phyloP scores from a whole-genome alignment of 2,329 filamentous ascomycete genomes.

The Rhynchosporium agropyri region DNA sequence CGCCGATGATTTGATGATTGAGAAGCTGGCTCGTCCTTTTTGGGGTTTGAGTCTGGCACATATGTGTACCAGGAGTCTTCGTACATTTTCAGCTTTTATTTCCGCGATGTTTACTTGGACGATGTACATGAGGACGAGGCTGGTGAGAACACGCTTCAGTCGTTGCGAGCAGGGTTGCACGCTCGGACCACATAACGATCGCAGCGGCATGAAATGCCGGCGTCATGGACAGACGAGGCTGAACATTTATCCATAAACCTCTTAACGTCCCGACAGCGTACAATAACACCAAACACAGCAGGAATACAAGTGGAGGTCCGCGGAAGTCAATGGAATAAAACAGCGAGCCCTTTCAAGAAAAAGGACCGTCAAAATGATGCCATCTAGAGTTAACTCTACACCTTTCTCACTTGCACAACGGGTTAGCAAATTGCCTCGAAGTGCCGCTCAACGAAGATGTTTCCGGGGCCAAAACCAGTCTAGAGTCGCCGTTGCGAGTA shows the following conservation, averaged over 20 bases:
- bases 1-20: conserved; percentile 61
- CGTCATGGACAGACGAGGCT: conserved; percentile 32
- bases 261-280: background rate
- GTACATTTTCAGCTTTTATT: conserved; percentile 59
- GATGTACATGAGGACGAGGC: background rate
- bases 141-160: background rate
- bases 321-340: conserved; percentile 6
- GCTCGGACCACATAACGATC: conserved; percentile 2
- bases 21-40: conserved; percentile 49
- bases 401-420: conserved; percentile 25
- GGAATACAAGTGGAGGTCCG: background rate
- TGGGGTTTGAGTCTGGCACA: conserved; percentile 62
- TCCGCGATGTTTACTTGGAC: background rate
- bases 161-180: background rate
- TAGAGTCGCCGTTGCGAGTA: conserved; percentile 27
- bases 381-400: conserved; percentile 27
- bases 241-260: conserved; percentile 17
- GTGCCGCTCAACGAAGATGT: conserved; percentile 29
- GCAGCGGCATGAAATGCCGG: conserved; percentile 17
- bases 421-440: conserved; percentile 24
- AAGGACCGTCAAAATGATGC: conserved; percentile 31
- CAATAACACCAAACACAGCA: background rate
- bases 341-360: background rate
- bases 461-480: conserved; percentile 28
- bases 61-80: conserved; percentile 86